A percentile compares a stretch with the other conserved stretches of the same genome.
These are phyloP conservation scores for Tolypocladium tundrense DNA, from an alignment of 2,329 filamentous ascomycete species.

Conservation along the genomic window DNA sequence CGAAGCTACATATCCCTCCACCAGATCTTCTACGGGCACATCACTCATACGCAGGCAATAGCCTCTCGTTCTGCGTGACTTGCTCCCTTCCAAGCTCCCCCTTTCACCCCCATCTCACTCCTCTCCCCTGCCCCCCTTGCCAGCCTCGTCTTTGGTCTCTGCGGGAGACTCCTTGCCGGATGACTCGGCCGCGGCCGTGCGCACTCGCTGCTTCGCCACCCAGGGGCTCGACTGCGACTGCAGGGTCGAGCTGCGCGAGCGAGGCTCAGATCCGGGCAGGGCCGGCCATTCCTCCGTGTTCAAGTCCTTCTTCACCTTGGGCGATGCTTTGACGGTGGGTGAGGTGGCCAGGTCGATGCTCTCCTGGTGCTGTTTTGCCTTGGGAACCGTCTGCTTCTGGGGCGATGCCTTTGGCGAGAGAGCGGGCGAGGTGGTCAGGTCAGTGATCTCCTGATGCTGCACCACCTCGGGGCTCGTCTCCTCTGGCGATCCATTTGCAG, in stretches of 20 bases:
- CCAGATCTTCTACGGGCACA: not conserved
- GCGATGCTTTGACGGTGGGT: no score
- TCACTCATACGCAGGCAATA: not conserved
- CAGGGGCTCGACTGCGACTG: not conserved
- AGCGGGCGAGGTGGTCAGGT: no score
- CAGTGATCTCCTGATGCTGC: no score
- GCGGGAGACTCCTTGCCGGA: not conserved
- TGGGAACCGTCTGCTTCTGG: no score
- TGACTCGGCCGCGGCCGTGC: not conserved
- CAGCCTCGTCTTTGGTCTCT: not conserved
- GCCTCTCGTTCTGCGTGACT: not conserved
- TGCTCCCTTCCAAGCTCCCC: not conserved
- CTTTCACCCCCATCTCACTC: not conserved
- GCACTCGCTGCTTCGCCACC: not conserved
- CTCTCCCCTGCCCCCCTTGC: no score
- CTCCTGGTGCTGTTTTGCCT: no score
- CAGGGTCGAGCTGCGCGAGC: not conserved
- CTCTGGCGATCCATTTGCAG: not conserved
- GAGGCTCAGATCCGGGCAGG: not conserved
- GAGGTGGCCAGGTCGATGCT: no score
- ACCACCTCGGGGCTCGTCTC: no score
- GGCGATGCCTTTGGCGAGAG: no score
- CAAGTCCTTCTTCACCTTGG: not conserved
- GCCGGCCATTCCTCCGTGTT: not conserved
- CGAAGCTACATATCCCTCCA: not conserved